Conservation (phyloP, 176 grass and related monocot species). For the Echinochloa phyllopogon region DNA sequence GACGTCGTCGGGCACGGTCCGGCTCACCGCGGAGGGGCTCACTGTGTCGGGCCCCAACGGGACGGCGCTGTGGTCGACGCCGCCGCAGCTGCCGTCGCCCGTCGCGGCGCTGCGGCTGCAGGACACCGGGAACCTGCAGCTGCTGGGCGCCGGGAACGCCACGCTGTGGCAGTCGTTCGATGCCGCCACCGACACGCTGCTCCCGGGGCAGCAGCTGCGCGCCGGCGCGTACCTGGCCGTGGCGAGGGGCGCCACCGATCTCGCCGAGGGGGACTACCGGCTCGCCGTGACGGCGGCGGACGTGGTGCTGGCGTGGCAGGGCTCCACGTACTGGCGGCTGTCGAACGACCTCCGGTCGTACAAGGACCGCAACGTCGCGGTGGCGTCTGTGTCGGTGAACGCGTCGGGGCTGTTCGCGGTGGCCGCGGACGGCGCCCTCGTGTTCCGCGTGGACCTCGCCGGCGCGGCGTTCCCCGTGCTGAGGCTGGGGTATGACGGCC, state of each 20-base stretch:
- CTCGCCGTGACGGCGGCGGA: slow-evolving; percentile 40
- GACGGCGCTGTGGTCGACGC: slow-evolving; percentile 67
- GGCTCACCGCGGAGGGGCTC: slow-evolving; percentile 52
- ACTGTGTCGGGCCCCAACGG: slow-evolving; percentile 51
- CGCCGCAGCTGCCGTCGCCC: slow-evolving; percentile 25
- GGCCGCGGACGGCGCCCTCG: slow-evolving; percentile 42
- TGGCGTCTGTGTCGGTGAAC: slow-evolving; percentile 64
- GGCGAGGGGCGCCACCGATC: slow-evolving; percentile 23
- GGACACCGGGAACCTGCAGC: slow-evolving; percentile 80
- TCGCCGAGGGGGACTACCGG: slow-evolving; percentile 58
- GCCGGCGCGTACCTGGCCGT: slow-evolving; percentile 53
- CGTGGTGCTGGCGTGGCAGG: slow-evolving; percentile 61
- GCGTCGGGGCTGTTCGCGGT: slow-evolving; percentile 58
- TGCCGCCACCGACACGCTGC: slow-evolving; percentile 61
- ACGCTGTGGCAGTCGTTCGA: slow-evolving; percentile 91
- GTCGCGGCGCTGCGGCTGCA: slow-evolving; percentile 58
- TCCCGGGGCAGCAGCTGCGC: slow-evolving; percentile 61
- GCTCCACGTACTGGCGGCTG: slow-evolving; percentile 67
- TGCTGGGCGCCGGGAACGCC: slow-evolving; percentile 59
- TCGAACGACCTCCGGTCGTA: slow-evolving; percentile 62
- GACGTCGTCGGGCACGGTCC: slow-evolving; percentile 50
- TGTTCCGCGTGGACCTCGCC: slow-evolving; percentile 44
- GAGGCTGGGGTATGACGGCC: slow-evolving; percentile 55
- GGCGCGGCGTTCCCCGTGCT: slow-evolving; percentile 59
- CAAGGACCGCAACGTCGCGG: slow-evolving; percentile 52